These are phyloP conservation scores for Sonneratia alba DNA, from an alignment of 345 rosid genomes.

Conservation along the genomic window DNA sequence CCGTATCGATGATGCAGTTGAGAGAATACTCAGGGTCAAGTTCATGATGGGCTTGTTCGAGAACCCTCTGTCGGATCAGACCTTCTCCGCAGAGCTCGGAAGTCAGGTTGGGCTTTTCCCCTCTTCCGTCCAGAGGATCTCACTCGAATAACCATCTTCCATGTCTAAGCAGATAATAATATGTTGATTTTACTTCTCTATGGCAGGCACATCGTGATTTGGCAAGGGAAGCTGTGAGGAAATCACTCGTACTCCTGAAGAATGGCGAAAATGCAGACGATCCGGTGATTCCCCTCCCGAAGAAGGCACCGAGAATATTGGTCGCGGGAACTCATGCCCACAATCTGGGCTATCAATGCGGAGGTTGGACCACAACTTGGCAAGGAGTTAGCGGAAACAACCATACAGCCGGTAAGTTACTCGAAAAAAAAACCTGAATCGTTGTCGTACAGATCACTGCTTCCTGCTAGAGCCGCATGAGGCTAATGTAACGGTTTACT, in stretches of 20 bases:
- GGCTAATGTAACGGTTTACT: not conserved
- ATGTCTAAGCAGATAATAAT: not conserved
- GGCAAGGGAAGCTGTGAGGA: constrained; percentile 85
- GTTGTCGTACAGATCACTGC: not conserved
- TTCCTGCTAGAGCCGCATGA: not conserved
- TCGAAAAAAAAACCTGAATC: not conserved
- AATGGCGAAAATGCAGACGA: constrained; percentile 41
- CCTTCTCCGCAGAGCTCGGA: constrained; percentile 40
- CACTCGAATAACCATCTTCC: not conserved
- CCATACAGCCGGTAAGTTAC: constrained; percentile 49
- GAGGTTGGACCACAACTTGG: constrained; percentile 84
- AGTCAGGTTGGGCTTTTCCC: constrained; percentile 29
- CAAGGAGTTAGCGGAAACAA: constrained; percentile 58
- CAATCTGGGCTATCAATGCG: constrained; percentile 77
- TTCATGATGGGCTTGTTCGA: constrained; percentile 70
- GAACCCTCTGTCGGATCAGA: constrained; percentile 44
- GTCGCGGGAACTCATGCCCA: constrained; percentile 83
- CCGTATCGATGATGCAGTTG: constrained; percentile 71
- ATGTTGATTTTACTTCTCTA: not conserved
- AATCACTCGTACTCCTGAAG: constrained; percentile 71
- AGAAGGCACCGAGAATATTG: constrained; percentile 42
- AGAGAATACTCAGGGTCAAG: constrained; percentile 69
- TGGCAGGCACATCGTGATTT: constrained; percentile 58
- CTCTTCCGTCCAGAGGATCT: not conserved
- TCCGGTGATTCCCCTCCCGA: constrained; percentile 58